Conservation (phyloP, 805 yeast species). For the Candida easanensis region DNA sequence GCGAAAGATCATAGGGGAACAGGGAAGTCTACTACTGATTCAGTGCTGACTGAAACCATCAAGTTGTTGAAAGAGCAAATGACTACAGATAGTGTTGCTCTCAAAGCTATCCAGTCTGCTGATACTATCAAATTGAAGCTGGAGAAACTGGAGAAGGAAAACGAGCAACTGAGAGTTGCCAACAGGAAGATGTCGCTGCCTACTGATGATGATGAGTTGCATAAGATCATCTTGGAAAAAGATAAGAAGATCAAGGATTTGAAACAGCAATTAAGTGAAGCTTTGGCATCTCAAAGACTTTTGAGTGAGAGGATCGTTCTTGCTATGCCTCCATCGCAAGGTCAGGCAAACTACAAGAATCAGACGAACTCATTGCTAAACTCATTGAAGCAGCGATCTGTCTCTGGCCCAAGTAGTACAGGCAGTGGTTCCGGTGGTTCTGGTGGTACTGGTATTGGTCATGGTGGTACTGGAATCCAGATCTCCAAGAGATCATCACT, state of each 20-base stretch:
- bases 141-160: constrained; percentile 35
- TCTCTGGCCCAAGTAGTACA: neutral
- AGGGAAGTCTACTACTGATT: constrained; percentile 40
- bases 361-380: constrained; percentile 6
- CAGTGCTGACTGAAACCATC: constrained; percentile 62
- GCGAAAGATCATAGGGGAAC: constrained; percentile 39
- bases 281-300: neutral
- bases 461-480: neutral
- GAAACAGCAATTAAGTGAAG: constrained; percentile 4
- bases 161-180: constrained; percentile 16
- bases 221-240: constrained; percentile 47
- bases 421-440: no score
- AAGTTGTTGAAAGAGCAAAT: constrained; percentile 60
- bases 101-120: constrained; percentile 55
- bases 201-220: constrained; percentile 44
- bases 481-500: constrained; percentile 5
- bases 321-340: neutral
- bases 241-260: constrained; percentile 36
- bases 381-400: constrained; percentile 7
- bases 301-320: neutral
- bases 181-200: constrained; percentile 9
- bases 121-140: constrained; percentile 40
- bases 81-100: constrained; percentile 74
- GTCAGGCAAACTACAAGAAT: constrained; percentile 4
- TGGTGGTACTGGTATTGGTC: no score